phyloP scores from a whole-genome alignment of 2,329 filamentous ascomycete species.

The Xylaria multiplex region DNA sequence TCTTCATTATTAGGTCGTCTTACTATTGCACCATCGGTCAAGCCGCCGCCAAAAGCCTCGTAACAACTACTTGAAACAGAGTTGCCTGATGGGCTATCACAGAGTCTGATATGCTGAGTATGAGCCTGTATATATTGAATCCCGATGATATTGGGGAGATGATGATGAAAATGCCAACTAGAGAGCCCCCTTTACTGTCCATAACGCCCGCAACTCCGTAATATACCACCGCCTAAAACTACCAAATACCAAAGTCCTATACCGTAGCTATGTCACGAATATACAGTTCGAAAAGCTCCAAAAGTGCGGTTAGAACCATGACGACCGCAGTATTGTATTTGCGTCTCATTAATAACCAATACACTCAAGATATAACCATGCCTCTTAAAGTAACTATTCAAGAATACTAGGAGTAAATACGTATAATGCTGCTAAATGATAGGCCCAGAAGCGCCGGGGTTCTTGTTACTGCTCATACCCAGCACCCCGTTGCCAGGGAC shows the following conservation, averaged over 20 bases:
- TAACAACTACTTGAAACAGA: too few species aligned
- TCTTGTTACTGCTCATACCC: conserved; percentile 56
- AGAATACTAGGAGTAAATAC: conserved; percentile 7
- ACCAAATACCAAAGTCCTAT: conserved; percentile 12
- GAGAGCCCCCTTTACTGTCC: conserved; percentile 1
- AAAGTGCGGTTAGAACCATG: neutral
- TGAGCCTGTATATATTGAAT: neutral
- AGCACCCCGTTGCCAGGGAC: conserved; percentile 64
- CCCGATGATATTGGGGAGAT: conserved; percentile 9
- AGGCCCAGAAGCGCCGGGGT: neutral
- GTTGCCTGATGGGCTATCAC: neutral
- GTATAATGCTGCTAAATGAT: neutral
- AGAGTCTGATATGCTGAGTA: neutral
- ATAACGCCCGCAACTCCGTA: conserved; percentile 27
- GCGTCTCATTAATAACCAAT: conserved; percentile 8
- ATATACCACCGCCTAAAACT: conserved; percentile 11
- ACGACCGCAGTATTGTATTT: neutral
- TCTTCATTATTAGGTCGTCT: neutral
- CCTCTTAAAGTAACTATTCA: conserved; percentile 6
- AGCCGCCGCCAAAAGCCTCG: too few species aligned
- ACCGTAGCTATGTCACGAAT: conserved; percentile 1
- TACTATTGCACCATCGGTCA: too few species aligned
- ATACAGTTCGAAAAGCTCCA: conserved; percentile 7
- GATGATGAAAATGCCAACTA: conserved; percentile 21
- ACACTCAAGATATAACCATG: conserved; percentile 1